Evolutionary conservation across 2,329 filamentous ascomycete genomes (phyloP).

Genomic region (Hypoxylon sp.): DNA sequence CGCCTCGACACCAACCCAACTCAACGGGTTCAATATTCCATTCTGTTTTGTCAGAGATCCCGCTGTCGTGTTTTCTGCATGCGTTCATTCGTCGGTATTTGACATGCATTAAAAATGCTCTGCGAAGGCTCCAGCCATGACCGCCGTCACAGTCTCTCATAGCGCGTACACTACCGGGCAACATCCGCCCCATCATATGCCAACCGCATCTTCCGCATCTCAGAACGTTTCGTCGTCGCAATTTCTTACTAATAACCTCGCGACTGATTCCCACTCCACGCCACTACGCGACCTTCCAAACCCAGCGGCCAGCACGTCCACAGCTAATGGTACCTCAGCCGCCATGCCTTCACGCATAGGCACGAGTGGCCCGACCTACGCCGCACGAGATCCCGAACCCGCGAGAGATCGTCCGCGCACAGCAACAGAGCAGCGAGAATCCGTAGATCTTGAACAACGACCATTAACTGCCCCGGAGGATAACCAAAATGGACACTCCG

Average conservation of each 20-base stretch:
- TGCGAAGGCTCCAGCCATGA: slow-evolving; percentile 47
- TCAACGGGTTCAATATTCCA: slow-evolving; percentile 7
- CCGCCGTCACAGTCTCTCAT: slow-evolving; percentile 49
- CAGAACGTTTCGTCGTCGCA: slow-evolving; percentile 24
- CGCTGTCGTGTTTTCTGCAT: neutral
- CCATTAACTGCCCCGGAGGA: slow-evolving; percentile 64
- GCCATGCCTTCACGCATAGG: slow-evolving; percentile 48
- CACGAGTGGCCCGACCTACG: slow-evolving; percentile 37
- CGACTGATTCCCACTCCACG: slow-evolving; percentile 24
- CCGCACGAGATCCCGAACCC: slow-evolving; percentile 34
- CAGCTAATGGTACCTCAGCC: slow-evolving; percentile 34
- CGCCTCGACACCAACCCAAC: slow-evolving; percentile 24
- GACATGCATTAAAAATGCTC: slow-evolving; percentile 38
- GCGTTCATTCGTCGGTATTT: neutral
- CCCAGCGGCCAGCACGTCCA: slow-evolving; percentile 12
- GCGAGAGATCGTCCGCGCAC: slow-evolving; percentile 44
- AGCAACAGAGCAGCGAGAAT: slow-evolving; percentile 47
- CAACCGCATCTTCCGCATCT: slow-evolving; percentile 43
- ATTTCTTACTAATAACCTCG: slow-evolving; percentile 11
- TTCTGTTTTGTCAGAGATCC: slow-evolving; percentile 8
- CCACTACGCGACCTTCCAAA: slow-evolving; percentile 31
- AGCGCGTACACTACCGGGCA: slow-evolving; percentile 46
- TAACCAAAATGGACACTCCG: slow-evolving; percentile 53
- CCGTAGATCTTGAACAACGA: slow-evolving; percentile 55
- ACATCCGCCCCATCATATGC: slow-evolving; percentile 36